Percentiles rank a stretch among this genome's conserved stretches.
These are phyloP conservation scores for Blastobotrys apis DNA, from an alignment of 1,139 yeast species.

Conservation along the genomic window DNA sequence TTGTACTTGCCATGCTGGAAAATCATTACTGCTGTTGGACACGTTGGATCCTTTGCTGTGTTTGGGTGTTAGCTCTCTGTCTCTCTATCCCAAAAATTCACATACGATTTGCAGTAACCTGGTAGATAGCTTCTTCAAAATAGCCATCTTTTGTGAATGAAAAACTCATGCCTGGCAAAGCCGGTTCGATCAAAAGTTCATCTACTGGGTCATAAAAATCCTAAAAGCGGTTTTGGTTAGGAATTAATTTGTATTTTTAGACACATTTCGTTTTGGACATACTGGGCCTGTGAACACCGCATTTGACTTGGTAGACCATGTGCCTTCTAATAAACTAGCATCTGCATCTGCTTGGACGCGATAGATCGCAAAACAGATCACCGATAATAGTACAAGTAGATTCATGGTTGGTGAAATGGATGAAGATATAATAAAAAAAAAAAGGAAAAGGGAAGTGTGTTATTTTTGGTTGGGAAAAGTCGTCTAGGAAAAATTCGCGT, in stretches of 20 bases:
- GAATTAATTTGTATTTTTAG: background rate
- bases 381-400: too few species aligned
- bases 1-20: conserved; percentile 87
- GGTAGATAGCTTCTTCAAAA: conserved; percentile 85
- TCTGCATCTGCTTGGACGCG: background rate
- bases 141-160: conserved; percentile 89
- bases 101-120: conserved; percentile 56
- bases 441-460: too few species aligned
- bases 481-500: too few species aligned
- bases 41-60: conserved; percentile 59
- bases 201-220: conserved; percentile 95
- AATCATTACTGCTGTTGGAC: conserved; percentile 76
- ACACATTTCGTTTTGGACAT: conserved; percentile 16
- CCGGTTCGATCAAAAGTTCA: conserved; percentile 90
- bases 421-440: too few species aligned
- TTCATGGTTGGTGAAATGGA: too few species aligned
- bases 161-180: conserved; percentile 87
- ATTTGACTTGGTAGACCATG: conserved; percentile 92
- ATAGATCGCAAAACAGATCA: too few species aligned
- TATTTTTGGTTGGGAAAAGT: too few species aligned
- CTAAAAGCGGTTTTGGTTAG: conserved; percentile 15
- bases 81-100: background rate
- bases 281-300: conserved; percentile 92
- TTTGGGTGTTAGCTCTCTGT: background rate
- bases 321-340: conserved; percentile 47